phyloP scores from a whole-genome alignment of 345 rosid species.

The Corchorus olitorius region DNA sequence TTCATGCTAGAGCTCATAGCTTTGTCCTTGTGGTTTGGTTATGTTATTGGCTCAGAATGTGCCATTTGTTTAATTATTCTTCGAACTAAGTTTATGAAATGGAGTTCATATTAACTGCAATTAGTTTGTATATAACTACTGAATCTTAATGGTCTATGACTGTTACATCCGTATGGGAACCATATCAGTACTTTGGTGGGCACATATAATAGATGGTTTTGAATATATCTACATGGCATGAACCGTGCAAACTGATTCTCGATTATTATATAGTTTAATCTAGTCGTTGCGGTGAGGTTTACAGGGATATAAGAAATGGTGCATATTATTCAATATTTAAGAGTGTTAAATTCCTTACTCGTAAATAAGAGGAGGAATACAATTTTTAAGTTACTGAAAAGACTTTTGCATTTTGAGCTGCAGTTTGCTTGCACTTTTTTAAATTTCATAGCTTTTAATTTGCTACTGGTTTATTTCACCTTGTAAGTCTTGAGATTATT shows the following conservation, averaged over 20 bases:
- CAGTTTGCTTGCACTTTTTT: not conserved
- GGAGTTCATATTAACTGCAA: not conserved
- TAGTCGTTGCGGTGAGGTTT: no score
- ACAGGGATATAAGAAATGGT: no score
- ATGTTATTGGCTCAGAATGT: not conserved
- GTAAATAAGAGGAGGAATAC: not conserved
- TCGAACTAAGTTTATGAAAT: not conserved
- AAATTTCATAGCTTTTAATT: not conserved
- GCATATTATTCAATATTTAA: not conserved
- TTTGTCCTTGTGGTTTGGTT: not conserved
- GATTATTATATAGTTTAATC: no score
- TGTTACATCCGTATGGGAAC: not conserved
- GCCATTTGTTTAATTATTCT: not conserved
- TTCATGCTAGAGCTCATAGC: not conserved
- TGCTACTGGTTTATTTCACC: conserved; percentile 1
- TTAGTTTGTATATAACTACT: not conserved
- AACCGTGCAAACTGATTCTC: not conserved
- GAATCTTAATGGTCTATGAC: not conserved
- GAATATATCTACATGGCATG: not conserved
- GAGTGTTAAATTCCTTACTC: not conserved
- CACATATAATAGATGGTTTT: not conserved
- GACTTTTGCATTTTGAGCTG: not conserved
- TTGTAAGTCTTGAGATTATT: not conserved
- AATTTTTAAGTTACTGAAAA: not conserved
- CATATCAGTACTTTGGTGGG: not conserved